A percentile compares a stretch with the other conserved stretches of the same genome.
These are phyloP conservation scores for Cicer chorassanicum DNA, from an alignment of 306 rosid species.

Conservation along the genomic window DNA sequence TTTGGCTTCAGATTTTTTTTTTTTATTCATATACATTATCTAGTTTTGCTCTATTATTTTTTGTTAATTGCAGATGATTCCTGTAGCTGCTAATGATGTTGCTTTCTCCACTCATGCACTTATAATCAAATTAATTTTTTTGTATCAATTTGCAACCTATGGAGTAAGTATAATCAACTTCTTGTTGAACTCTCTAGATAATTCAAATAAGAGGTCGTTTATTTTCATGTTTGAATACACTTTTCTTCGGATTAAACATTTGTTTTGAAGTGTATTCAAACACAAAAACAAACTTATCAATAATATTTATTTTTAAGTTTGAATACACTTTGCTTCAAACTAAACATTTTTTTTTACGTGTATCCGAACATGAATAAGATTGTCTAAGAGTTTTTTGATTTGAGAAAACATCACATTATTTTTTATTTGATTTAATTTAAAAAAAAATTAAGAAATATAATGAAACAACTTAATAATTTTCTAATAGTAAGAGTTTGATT, in stretches of 20 bases:
- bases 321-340: too few relatives aligned
- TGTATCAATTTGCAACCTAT: constrained; percentile 46
- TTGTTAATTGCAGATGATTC: constrained; percentile 70
- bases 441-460: too few relatives aligned
- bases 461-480: too few relatives aligned
- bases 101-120: constrained; percentile 53
- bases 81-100: constrained; percentile 91
- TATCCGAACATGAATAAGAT: background rate
- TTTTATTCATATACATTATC: too few relatives aligned
- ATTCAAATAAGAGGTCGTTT: background rate
- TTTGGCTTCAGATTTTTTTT: too few relatives aligned
- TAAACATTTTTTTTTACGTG: too few relatives aligned
- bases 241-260: background rate
- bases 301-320: too few relatives aligned
- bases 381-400: background rate
- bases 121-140: constrained; percentile 27
- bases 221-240: background rate
- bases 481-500: too few relatives aligned
- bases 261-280: background rate
- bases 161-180: constrained; percentile 44
- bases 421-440: too few relatives aligned
- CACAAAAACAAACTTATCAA: too few relatives aligned
- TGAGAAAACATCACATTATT: background rate
- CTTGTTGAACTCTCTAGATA: background rate
- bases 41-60: background rate